These are phyloP conservation scores for Euclidium syriacum DNA, from an alignment of 345 rosid genomes.

Conservation along the genomic window DNA sequence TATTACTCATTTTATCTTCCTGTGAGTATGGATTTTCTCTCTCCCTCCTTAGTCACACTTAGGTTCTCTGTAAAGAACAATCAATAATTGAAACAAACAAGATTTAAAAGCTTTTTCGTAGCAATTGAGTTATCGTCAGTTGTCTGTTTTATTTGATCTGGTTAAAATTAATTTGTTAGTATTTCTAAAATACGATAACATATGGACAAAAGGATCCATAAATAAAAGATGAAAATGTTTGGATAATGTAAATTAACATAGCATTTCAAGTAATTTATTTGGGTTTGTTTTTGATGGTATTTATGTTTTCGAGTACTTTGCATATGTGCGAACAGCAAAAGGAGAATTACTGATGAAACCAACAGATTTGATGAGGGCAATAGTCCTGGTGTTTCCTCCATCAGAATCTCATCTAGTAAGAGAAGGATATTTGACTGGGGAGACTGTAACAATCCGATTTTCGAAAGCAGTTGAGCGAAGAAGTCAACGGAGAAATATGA, in stretches of 20 bases:
- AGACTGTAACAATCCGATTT: too few species aligned
- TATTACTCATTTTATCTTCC: slow-evolving; percentile 65
- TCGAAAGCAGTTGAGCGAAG: too few species aligned
- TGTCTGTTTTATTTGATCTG: neutral
- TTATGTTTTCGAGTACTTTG: slow-evolving; percentile 90
- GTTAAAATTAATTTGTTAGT: neutral
- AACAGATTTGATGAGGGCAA: slow-evolving; percentile 87
- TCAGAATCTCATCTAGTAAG: slow-evolving; percentile 79
- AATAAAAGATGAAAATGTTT: neutral
- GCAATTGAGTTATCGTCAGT: neutral
- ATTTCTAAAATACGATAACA: neutral
- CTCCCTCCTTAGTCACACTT: neutral
- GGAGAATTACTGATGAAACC: slow-evolving; percentile 85
- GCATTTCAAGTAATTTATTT: neutral
- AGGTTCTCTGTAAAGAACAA: too few species aligned
- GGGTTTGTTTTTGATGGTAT: neutral
- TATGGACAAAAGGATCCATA: neutral
- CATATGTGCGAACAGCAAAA: slow-evolving; percentile 43
- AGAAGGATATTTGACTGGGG: slow-evolving; percentile 87
- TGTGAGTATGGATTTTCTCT: slow-evolving; percentile 37
- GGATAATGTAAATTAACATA: neutral
- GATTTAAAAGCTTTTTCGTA: neutral
- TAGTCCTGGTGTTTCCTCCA: slow-evolving; percentile 93
- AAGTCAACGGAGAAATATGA: too few species aligned
- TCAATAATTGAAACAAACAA: neutral